phyloP scores from a whole-genome alignment of 2,329 filamentous ascomycete species.

The Alternaria longipes region DNA sequence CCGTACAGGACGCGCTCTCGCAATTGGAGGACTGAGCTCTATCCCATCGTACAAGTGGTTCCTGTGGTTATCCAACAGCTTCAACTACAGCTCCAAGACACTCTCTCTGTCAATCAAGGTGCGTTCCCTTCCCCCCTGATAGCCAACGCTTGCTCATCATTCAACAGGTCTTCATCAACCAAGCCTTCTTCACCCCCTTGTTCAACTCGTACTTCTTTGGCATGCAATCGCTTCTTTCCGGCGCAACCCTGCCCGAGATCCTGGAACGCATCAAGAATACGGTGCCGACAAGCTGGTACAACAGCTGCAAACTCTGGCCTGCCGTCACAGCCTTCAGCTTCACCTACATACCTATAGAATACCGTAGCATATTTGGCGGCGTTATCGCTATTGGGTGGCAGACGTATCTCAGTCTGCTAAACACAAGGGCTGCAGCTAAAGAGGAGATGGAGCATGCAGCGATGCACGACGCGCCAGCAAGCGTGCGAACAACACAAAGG shows the following conservation, averaged over 20 bases:
- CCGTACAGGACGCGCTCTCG: conserved; percentile 74
- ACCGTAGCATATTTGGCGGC: conserved; percentile 79
- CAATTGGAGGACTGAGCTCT: conserved; percentile 76
- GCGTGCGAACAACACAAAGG: conserved; percentile 4
- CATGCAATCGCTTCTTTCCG: conserved; percentile 61
- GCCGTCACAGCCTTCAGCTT: conserved; percentile 87
- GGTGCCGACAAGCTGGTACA: conserved; percentile 78
- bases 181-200: conserved; percentile 78
- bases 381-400: conserved; percentile 89
- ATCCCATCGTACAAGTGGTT: conserved; percentile 88
- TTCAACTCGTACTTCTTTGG: conserved; percentile 64
- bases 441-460: conserved; percentile 48
- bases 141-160: conserved; percentile 3
- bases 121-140: background rate
- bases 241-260: conserved; percentile 70
- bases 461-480: conserved; percentile 7
- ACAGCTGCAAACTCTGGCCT: conserved; percentile 89
- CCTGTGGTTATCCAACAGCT: conserved; percentile 79
- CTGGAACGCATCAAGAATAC: conserved; percentile 77
- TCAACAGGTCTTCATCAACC: conserved; percentile 73
- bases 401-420: conserved; percentile 85
- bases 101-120: conserved; percentile 76
- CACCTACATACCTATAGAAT: conserved; percentile 80
- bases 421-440: conserved; percentile 73
- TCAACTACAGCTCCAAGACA: conserved; percentile 81